Evolutionary conservation across 73 alveolate species (phyloP), one percentile per base, ranked within the genome.

Genomic region (Paramecium octaurelia): DNA sequence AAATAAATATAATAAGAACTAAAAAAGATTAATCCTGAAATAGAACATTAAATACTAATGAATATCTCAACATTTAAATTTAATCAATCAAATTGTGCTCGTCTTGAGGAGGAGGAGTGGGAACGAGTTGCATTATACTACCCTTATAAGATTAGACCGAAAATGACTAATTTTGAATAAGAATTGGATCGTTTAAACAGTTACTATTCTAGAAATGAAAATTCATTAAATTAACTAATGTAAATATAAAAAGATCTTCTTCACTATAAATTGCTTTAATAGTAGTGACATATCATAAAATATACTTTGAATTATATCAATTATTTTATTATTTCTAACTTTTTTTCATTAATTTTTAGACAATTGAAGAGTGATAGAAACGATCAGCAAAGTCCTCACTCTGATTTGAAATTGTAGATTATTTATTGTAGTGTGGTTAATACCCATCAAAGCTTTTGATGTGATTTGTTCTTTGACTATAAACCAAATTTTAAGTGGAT

Each of bases 221-320:
- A 40, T 80, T 80, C 91, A 8, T 60, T 80, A 18, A 80, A 80
- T 80, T 80, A 80, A 80, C 73, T 80, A 80, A 80, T 80, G 46
- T 60, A 80, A 80, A 46, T 80, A 20, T 44, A 80, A 80, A 80
- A 80, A 80, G 91, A 80, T 24, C 44, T 80, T 9, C 29, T 80
- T 7, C 42, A 80, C 31, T 80, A 80, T 80, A 40, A 43, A 42
- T 46, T 80, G 42, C 44, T 43, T 18, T 34, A 43, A 80, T 29
- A 80, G 20, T 80, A 60, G 54, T 54, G 68, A 54, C 24, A 54
- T 54, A 16, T 54, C 31, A 54, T 54, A 54, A 16, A 54, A 54
- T 54, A 54, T 54, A 54, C 68, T 54, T 54, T 54, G 4, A 54
- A 18, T 18, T 54, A 54, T 54, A 54, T 54, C 68, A 54, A 6